These are phyloP conservation scores for Penicillium turbatum DNA, from an alignment of 495 filamentous ascomycete species.

Conservation along the genomic window DNA sequence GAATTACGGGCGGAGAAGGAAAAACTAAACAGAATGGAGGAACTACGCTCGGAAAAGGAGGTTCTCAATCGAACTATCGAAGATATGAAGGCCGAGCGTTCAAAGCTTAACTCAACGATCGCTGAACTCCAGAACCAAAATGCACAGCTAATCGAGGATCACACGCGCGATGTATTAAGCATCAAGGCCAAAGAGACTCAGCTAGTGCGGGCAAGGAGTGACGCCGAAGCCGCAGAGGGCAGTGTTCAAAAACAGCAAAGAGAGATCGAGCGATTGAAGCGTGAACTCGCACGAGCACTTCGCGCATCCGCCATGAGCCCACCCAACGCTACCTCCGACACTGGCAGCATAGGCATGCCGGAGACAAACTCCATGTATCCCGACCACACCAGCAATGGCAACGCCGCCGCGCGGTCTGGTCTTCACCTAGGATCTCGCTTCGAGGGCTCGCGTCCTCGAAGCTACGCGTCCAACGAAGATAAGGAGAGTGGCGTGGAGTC, in stretches of 20 bases:
- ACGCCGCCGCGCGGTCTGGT: slow-evolving; percentile 31
- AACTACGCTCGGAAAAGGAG: slow-evolving; percentile 79
- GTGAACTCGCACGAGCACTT: slow-evolving; percentile 54
- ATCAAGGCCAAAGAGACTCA: slow-evolving; percentile 99
- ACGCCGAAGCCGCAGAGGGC: slow-evolving; percentile 83
- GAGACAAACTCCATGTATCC: slow-evolving; percentile 36
- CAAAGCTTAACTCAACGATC: slow-evolving; percentile 70
- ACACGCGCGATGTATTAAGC: slow-evolving; percentile 88
- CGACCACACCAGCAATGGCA: slow-evolving; percentile 29
- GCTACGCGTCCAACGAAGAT: slow-evolving; percentile 74
- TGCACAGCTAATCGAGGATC: slow-evolving; percentile 93
- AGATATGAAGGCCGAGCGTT: slow-evolving; percentile 70
- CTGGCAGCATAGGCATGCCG: slow-evolving; percentile 32
- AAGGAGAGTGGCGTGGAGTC: slow-evolving; percentile 60
- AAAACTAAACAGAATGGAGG: slow-evolving; percentile 38
- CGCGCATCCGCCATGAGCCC: slow-evolving; percentile 43
- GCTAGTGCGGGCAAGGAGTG: slow-evolving; percentile 81
- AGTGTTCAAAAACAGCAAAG: slow-evolving; percentile 75
- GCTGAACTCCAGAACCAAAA: slow-evolving; percentile 92
- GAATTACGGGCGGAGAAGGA: slow-evolving; percentile 82
- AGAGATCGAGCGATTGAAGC: slow-evolving; percentile 90
- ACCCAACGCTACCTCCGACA: slow-evolving; percentile 30
- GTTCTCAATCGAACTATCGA: slow-evolving; percentile 64
- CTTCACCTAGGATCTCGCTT: slow-evolving; percentile 39
- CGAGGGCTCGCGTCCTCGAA: slow-evolving; percentile 50